Conservation (phyloP, 140 eudicot species). For the Cichorium intybus region DNA sequence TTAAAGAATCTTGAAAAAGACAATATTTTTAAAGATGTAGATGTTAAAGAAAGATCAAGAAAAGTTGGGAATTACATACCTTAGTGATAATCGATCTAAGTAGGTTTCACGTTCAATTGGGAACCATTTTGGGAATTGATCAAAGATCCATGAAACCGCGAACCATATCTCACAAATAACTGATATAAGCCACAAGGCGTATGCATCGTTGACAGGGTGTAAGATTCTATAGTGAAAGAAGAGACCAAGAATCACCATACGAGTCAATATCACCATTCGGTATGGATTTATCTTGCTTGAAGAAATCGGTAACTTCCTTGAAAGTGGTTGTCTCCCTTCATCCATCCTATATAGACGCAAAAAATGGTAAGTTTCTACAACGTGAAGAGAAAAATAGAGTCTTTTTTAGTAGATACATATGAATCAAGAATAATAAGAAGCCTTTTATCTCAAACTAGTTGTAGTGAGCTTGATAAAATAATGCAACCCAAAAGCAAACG, state of each 20-base stretch:
- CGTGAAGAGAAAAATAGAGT: not conserved
- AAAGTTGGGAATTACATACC: too few species aligned
- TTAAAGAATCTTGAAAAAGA: too few species aligned
- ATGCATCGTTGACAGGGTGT: constrained; percentile 78
- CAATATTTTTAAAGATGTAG: too few species aligned
- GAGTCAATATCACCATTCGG: constrained; percentile 63
- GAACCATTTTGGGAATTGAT: constrained; percentile 82
- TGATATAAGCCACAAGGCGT: constrained; percentile 78
- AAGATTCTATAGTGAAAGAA: constrained; percentile 77
- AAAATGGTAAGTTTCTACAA: not conserved
- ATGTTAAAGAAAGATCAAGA: not conserved
- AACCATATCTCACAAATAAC: constrained; percentile 90
- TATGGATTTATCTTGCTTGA: constrained; percentile 91
- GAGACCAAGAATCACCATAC: constrained; percentile 62
- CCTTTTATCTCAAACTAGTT: not conserved
- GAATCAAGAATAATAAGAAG: not conserved
- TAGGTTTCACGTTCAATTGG: constrained; percentile 89
- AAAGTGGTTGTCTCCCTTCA: constrained; percentile 90
- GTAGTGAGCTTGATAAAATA: not conserved
- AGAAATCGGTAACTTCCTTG: constrained; percentile 80
- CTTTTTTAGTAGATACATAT: not conserved
- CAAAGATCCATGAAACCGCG: constrained; percentile 86
- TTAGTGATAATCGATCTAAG: constrained; percentile 71
- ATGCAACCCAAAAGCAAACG: not conserved
- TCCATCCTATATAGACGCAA: constrained; percentile 60